Percentiles rank a stretch among this genome's conserved stretches.
Evolutionary conservation across 2,329 filamentous ascomycete genomes (phyloP).

Genomic region (Penicillium sp.): DNA sequence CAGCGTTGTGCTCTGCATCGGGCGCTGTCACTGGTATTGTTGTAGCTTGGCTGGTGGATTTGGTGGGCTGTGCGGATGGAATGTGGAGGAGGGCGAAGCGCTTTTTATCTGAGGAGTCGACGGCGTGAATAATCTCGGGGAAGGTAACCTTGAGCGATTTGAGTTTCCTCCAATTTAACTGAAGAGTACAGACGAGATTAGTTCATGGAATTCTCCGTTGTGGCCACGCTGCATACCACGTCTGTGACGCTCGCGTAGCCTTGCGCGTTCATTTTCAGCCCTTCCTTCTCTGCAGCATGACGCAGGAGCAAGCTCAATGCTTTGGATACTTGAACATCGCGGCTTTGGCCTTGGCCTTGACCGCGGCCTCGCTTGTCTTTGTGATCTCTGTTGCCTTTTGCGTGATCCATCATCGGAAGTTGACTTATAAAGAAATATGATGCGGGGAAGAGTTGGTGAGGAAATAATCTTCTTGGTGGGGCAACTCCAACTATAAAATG

Average conservation of each 20-base stretch:
- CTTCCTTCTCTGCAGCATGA: constrained; percentile 62
- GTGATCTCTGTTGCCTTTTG: background rate
- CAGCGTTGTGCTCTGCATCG: constrained; percentile 21
- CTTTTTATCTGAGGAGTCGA: constrained; percentile 80
- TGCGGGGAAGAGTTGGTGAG: background rate
- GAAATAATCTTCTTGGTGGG: constrained; percentile 1
- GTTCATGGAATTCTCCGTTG: background rate
- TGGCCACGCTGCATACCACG: constrained; percentile 48
- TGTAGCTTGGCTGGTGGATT: constrained; percentile 19
- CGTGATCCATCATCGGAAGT: background rate
- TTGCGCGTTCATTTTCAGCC: constrained; percentile 56
- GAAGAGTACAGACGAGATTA: background rate
- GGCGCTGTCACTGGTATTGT: constrained; percentile 20
- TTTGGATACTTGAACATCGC: constrained; percentile 43
- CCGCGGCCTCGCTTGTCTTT: constrained; percentile 5
- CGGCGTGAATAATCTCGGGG: constrained; percentile 67
- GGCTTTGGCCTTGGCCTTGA: constrained; percentile 21
- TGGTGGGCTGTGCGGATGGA: constrained; percentile 24
- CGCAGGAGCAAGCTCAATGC: constrained; percentile 52
- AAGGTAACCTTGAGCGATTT: constrained; percentile 71
- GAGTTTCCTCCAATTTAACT: constrained; percentile 61
- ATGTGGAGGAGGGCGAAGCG: constrained; percentile 75
- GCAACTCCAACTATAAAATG: constrained; percentile 1
- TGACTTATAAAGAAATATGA: background rate
- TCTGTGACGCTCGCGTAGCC: constrained; percentile 62